A percentile compares a stretch with the other conserved stretches of the same genome.
These are phyloP conservation scores for Euptelea pleiosperma DNA, from an alignment of 164 flowering plant species.

Conservation along the genomic window DNA sequence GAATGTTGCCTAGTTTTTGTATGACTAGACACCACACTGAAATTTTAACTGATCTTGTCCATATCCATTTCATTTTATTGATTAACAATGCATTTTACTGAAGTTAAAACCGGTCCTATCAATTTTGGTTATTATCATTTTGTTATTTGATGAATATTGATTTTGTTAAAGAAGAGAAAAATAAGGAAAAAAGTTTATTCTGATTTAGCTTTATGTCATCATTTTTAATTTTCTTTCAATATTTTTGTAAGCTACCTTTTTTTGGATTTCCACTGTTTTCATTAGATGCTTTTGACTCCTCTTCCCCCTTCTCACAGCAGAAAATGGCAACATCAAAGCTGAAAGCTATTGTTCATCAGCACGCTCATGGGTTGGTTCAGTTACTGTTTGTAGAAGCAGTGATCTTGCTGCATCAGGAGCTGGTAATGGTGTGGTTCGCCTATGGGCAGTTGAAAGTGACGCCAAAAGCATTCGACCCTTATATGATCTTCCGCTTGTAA, in stretches of 20 bases:
- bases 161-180: neutral
- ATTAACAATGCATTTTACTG: too few relatives aligned
- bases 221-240: neutral
- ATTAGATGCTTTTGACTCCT: too few relatives aligned
- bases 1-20: neutral
- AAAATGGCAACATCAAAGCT: slow-evolving; percentile 33
- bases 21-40: too few relatives aligned
- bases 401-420: slow-evolving; percentile 99
- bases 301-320: slow-evolving; percentile 26
- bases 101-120: too few relatives aligned
- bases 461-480: slow-evolving; percentile 57
- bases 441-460: slow-evolving; percentile 75
- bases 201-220: neutral
- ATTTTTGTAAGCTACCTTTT: neutral
- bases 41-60: too few relatives aligned
- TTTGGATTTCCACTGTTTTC: neutral
- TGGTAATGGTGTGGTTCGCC: slow-evolving; percentile 80
- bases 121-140: too few relatives aligned
- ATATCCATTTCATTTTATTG: too few relatives aligned
- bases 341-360: slow-evolving; percentile 35
- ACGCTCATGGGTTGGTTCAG: slow-evolving; percentile 80
- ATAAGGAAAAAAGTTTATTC: neutral
- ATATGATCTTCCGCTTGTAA: slow-evolving; percentile 74
- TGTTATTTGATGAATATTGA: neutral
- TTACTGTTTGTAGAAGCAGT: slow-evolving; percentile 71